Evolutionary conservation across 2,329 filamentous ascomycete genomes (phyloP), one percentile per base, ranked within the genome.

Genomic region (Myotisia sp.): DNA sequence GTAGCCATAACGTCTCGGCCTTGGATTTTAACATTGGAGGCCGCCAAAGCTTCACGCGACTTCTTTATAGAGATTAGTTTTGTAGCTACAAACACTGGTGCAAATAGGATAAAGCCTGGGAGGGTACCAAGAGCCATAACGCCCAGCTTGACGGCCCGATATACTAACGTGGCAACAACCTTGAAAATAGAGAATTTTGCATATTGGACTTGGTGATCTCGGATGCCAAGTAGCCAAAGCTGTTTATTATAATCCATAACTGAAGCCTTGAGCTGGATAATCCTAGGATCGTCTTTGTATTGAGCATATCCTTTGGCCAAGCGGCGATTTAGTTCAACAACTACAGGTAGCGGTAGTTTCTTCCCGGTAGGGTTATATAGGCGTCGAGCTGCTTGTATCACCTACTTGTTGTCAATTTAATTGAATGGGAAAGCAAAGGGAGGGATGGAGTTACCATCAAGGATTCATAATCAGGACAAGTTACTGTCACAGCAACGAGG

Each of bases 311-410:
- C 87, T 56, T 87, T 79, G 37, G 92, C 80, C 4, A 98, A 70
- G 22, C 87, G 76, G 33, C 87, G 73, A 60, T 95, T 95, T 33
- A 98, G 72, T 60, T 98, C 90, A 20, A 95, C 82, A 6, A 95
- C 82, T 51, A 87, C 80, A 1, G 87, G 84, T 14, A 95, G 68
- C 5, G 87, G 87, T 23, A 95, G 68, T 56, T 92, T 93, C 63
- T 87, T 93, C 47, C 85, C 84, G 32, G 84, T 90, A 7, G 85
- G 82, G 51, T 92, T 94, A 62, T 98, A 98, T 18, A 98, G 67
- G 32, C 90, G 75, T 42, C 90, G 74, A 5, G 86, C 87, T 23
- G 87, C 86, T 69, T 95, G 90, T 39, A 95, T 92, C 46, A 92
- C 70, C 69, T 74, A 27, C 27, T 30, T 34, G 39, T 67, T 42